Evolutionary conservation across 1,284 basidiomycete genomes (phyloP).

Genomic region (Limonomyces culmigenus): DNA sequence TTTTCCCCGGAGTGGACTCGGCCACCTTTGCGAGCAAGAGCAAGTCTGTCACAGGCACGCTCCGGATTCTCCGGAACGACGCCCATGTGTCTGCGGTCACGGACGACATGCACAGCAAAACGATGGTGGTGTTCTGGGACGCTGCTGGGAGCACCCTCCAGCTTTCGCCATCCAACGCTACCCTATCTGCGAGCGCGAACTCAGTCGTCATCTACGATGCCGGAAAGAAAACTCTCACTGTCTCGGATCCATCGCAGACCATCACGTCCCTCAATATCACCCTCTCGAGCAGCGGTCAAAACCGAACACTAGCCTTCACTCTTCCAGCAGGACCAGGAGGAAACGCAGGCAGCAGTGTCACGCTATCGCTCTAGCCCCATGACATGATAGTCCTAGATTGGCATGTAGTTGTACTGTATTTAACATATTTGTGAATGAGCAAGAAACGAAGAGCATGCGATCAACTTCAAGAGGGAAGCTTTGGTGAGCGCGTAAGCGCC

Average conservation of each 20-base stretch:
- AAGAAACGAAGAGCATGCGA: no score
- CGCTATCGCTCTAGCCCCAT: no score
- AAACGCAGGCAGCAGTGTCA: background rate
- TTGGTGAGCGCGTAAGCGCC: background rate
- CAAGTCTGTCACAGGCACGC: slow-evolving; percentile 5
- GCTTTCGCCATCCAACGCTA: slow-evolving; percentile 12
- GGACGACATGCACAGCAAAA: slow-evolving; percentile 19
- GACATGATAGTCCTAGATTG: no score
- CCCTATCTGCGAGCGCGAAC: slow-evolving; percentile 22
- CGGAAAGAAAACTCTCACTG: background rate
- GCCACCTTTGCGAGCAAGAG: slow-evolving; percentile 15
- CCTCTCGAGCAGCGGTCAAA: background rate
- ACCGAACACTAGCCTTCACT: background rate
- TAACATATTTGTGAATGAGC: no score
- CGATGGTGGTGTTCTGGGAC: slow-evolving; percentile 30
- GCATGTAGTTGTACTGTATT: no score
- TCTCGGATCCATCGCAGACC: background rate
- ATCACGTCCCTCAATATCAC: background rate
- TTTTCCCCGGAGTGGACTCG: slow-evolving; percentile 29
- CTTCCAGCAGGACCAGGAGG: background rate
- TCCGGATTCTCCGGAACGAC: slow-evolving; percentile 26
- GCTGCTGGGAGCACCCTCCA: background rate
- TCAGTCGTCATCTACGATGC: background rate
- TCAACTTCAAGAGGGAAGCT: no score
- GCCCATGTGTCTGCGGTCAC: slow-evolving; percentile 22